Conservation (phyloP, 345 rosid genomes). For the Gynandropsis gynandra region DNA sequence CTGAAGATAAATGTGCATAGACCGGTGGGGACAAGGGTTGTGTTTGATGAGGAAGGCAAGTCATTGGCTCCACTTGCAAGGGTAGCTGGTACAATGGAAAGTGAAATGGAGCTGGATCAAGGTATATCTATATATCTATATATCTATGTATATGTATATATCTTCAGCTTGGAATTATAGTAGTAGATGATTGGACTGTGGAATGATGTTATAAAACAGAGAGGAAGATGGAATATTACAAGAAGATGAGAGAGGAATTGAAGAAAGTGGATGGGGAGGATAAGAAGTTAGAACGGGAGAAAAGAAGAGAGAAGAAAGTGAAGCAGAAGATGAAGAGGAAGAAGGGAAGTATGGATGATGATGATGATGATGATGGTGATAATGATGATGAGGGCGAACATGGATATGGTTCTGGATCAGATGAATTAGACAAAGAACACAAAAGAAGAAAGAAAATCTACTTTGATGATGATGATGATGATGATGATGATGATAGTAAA, state of each 20-base stretch:
- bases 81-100: slow-evolving; percentile 46
- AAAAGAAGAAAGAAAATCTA: slow-evolving; percentile 49
- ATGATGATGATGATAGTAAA: neutral
- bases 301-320: slow-evolving; percentile 59
- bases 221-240: slow-evolving; percentile 46
- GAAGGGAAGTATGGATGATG: slow-evolving; percentile 37
- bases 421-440: slow-evolving; percentile 34
- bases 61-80: slow-evolving; percentile 71
- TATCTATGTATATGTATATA: neutral
- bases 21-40: slow-evolving; percentile 67
- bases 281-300: slow-evolving; percentile 63
- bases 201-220: slow-evolving; percentile 45
- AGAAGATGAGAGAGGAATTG: slow-evolving; percentile 67
- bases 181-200: neutral
- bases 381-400: slow-evolving; percentile 32
- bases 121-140: slow-evolving; percentile 33
- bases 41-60: slow-evolving; percentile 83
- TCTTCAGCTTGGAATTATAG: neutral
- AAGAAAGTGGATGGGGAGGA: slow-evolving; percentile 71
- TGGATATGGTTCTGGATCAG: slow-evolving; percentile 34
- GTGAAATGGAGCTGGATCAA: slow-evolving; percentile 48
- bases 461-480: slow-evolving; percentile 37
- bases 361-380: slow-evolving; percentile 25
- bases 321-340: slow-evolving; percentile 72
- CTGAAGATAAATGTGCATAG: slow-evolving; percentile 78